These are phyloP conservation scores for Pharus latifolius DNA, from an alignment of 176 grass and related monocot species.

Conservation along the genomic window DNA sequence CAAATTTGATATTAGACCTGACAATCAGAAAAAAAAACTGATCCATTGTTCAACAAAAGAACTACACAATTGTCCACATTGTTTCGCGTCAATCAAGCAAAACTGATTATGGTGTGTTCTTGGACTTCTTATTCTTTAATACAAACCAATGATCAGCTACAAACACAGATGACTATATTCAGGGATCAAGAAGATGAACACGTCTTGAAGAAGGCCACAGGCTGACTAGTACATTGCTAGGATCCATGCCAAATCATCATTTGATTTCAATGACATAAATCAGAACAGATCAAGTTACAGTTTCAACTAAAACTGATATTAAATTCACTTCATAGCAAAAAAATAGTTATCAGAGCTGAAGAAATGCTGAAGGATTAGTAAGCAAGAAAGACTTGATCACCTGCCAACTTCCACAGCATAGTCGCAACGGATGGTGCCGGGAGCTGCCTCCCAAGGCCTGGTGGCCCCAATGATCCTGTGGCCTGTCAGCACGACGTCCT, in stretches of 20 bases:
- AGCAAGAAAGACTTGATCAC: constrained; percentile 19
- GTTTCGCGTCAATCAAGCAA: background rate
- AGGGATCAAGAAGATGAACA: background rate
- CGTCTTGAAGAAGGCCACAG: background rate
- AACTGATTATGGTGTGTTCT: background rate
- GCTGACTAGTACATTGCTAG: background rate
- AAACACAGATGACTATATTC: background rate
- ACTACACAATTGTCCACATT: background rate
- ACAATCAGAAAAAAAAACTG: background rate
- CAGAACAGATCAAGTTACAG: background rate
- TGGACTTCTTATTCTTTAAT: background rate
- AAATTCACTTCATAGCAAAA: background rate
- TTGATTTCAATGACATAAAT: background rate
- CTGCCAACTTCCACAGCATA: constrained; percentile 67
- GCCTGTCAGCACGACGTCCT: constrained; percentile 50
- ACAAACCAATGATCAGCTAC: background rate
- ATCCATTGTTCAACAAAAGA: background rate
- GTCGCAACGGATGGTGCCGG: constrained; percentile 69
- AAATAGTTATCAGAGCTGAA: background rate
- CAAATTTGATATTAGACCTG: background rate
- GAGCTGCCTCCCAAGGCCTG: constrained; percentile 53
- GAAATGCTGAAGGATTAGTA: background rate
- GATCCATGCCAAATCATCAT: background rate
- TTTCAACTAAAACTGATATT: background rate
- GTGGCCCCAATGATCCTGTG: constrained; percentile 72